Conservation (phyloP, 805 yeast genomes). For the Zygoascus tannicola region DNA sequence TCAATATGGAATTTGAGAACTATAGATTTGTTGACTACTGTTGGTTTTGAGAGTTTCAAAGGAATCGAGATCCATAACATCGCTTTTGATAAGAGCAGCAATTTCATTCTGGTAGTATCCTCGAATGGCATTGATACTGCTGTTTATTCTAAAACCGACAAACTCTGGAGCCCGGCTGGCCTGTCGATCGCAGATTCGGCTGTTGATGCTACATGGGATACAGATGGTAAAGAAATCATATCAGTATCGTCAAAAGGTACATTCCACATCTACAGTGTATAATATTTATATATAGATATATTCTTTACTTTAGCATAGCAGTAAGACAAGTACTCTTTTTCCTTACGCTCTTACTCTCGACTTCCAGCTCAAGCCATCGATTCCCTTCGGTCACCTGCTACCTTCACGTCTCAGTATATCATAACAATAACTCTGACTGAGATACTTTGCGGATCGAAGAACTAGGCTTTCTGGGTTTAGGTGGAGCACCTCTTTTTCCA, state of each 20-base stretch:
- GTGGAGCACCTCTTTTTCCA: conserved; percentile 9
- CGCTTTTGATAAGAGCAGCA: conserved; percentile 25
- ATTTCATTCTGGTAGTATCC: conserved; percentile 16
- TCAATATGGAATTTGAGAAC: conserved; percentile 46
- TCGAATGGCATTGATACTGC: conserved; percentile 25
- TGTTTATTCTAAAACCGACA: conserved; percentile 34
- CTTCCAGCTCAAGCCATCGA: no score
- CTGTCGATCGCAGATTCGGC: conserved; percentile 2
- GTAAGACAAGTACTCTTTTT: no score
- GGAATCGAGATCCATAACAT: conserved; percentile 7
- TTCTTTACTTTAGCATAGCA: no score
- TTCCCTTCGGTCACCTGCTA: no score
- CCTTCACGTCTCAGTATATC: no score
- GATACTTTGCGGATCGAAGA: conserved; percentile 5
- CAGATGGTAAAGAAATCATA: conserved; percentile 10
- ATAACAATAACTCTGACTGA: neutral
- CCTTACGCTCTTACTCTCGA: no score
- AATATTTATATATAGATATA: neutral
- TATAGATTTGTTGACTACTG: conserved; percentile 10
- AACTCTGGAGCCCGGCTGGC: conserved; percentile 26
- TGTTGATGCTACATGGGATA: conserved; percentile 14
- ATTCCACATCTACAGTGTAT: conserved; percentile 7
- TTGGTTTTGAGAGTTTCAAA: conserved; percentile 5
- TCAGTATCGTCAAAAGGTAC: conserved; percentile 15
- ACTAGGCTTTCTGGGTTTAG: conserved; percentile 18